A percentile compares a stretch with the other conserved stretches of the same genome.
Conservation (phyloP, 1,284 basidiomycete genomes). For the Athelia psychrophila region DNA sequence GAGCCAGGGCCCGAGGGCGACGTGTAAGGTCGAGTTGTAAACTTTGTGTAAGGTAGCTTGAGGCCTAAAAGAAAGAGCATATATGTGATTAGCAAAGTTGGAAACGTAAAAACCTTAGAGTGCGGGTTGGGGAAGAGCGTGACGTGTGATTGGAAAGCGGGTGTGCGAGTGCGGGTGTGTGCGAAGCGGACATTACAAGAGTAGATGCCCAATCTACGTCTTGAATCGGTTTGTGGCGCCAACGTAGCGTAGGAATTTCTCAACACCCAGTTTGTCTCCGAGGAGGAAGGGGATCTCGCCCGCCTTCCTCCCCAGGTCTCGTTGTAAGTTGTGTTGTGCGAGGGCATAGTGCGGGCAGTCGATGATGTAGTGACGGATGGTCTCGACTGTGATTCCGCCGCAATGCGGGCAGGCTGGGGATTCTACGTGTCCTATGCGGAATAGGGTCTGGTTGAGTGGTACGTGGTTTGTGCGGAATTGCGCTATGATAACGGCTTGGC, state of each 20-base stretch:
- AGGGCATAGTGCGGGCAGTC: conserved; percentile 10
- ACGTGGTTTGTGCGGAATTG: conserved; percentile 25
- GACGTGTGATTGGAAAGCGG: no score
- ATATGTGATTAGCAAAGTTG: no score
- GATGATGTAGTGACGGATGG: conserved; percentile 21
- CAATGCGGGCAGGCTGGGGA: conserved; percentile 19
- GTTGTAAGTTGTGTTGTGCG: not conserved
- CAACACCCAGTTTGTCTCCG: not conserved
- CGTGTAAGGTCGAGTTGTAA: no score
- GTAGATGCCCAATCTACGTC: no score
- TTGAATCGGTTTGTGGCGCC: conserved; percentile 2
- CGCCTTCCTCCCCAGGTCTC: not conserved
- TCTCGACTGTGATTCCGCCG: conserved; percentile 5
- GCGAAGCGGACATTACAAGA: no score
- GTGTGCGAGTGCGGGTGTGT: no score
- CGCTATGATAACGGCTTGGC: conserved; percentile 16
- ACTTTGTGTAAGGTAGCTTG: no score
- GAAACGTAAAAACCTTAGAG: no score
- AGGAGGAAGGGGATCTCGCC: not conserved
- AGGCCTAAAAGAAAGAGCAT: no score
- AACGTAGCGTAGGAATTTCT: not conserved
- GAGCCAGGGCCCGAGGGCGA: no score
- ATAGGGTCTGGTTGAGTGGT: conserved; percentile 21
- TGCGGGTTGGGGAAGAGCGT: no score
- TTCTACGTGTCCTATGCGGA: conserved; percentile 11